Base-by-base conservation (phyloP, 2,329 filamentous ascomycete genomes). In the Mycocentrospora acerina region DNA sequence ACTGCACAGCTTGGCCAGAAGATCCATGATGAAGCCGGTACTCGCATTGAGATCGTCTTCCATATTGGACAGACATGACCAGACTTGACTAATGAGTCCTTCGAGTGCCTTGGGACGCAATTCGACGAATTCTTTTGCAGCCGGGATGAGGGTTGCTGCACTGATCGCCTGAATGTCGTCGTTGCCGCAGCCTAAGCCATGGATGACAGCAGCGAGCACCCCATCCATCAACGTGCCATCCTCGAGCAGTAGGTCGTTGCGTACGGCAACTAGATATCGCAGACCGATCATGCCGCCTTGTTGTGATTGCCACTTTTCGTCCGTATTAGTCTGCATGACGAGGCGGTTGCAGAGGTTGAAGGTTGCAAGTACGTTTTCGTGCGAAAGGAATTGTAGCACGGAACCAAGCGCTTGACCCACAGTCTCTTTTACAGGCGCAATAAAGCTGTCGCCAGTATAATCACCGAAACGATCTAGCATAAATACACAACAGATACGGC, bases 401-500 rank as follows among this genome's bases (percentile, higher is more conserved):
- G 91, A 89, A 55, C 91, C 94, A 11, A 98, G 75, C 2, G 90
- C 91, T 69, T 98, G 93, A 30, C 93, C 93, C 27, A 95, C 88
- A 0, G 90, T 95, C 71, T 98, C 93, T 50, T 93, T 80, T 48
- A 98, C 96, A 0, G 93, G 93, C 1, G 93, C 93, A 27, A 98
- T 90, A 1, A 94, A 95, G 36, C 89, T 98, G 66, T 98, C 93
- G 4, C 90, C 95, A 42, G 94, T 93, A 71, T 96, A 98, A 62
- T 98, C 93, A 40, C 90, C 94, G 62, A 98, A 98, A 36, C 90
- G 84, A 70, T 98, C 93, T 12, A 98, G 82, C 83, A 98, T 96
- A 57, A 98, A 85, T 35, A 98, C 90, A 63, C 88, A 95, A 67
- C 90, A 91, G 32, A 98, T 79, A 17, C 93, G 86, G 59, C 90